Conservation (phyloP, 2,329 filamentous ascomycete genomes). For the Xylaria sp. region DNA sequence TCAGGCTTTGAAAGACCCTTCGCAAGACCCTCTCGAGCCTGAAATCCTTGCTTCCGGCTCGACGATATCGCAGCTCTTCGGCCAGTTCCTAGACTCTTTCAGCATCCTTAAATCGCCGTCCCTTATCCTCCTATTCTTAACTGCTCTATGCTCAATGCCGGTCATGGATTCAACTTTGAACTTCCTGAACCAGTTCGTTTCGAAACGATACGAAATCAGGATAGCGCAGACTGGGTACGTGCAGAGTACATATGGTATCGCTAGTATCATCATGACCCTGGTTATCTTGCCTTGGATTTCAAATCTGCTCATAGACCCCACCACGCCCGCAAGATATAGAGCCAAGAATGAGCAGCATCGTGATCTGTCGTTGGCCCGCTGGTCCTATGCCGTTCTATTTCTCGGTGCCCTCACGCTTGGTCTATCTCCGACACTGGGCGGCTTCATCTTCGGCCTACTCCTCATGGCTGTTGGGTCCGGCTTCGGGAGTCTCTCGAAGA, state of each 20-base stretch:
- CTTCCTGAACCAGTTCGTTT: slow-evolving; percentile 48
- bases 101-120: slow-evolving; percentile 44
- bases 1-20: slow-evolving; percentile 13
- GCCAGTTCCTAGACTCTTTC: slow-evolving; percentile 42
- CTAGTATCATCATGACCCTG: slow-evolving; percentile 43
- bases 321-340: slow-evolving; percentile 36
- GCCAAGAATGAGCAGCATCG: slow-evolving; percentile 43
- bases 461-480: slow-evolving; percentile 47
- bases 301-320: slow-evolving; percentile 36
- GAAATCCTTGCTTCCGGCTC: slow-evolving; percentile 25
- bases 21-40: slow-evolving; percentile 2
- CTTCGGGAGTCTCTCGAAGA: slow-evolving; percentile 44
- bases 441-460: slow-evolving; percentile 45
- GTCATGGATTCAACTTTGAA: slow-evolving; percentile 36
- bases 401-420: slow-evolving; percentile 43
- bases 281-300: slow-evolving; percentile 46
- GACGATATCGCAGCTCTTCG: slow-evolving; percentile 24
- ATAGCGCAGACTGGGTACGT: slow-evolving; percentile 48
- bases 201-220: slow-evolving; percentile 46
- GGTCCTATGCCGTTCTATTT: slow-evolving; percentile 42
- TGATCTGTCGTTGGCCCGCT: slow-evolving; percentile 44
- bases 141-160: slow-evolving; percentile 36
- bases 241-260: slow-evolving; percentile 45
- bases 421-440: slow-evolving; percentile 41
- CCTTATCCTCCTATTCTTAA: slow-evolving; percentile 42